Evolutionary conservation across 371 early-diverging fungal genomes (phyloP), one percentile per base, ranked within the genome.

Genomic region (Coemansia sp.): DNA sequence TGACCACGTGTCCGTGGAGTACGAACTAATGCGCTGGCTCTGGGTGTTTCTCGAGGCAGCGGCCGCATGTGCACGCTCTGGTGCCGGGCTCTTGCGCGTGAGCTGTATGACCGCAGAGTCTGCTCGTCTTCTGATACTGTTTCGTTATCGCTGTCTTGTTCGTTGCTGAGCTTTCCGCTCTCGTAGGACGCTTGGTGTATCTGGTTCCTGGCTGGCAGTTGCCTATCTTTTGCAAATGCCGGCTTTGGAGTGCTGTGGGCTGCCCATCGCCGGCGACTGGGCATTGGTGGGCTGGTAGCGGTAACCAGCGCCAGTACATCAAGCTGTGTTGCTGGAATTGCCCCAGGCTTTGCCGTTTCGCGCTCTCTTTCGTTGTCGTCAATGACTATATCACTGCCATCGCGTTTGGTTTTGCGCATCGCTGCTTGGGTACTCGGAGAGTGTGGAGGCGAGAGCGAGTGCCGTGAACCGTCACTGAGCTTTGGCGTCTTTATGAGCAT

Each of bases 281-380:
- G 77, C 73, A 77, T 72, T 2, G 77, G 77, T 40, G 77, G 77
- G 60, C 77, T 77, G 31, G 77, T 77, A 5, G 77, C 77, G 7
- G 77, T 77, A 18, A 77, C 77, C 13, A 77, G 64, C 24, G 77
- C 77, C 39, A 77, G 40, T 1, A 77, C 77, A 7, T 77, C 77
- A 3, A 77, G 66, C 61, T 77, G 77, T 8, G 73, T 72, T 2
- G 77, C 73, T 4, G 73, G 77, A n/a, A 68, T 68, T 5, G 72
- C 71, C 7, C 58, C n/a, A 1, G 61, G 59, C 26, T 56, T 63
- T 18, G 18, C 10, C 52, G 18, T 50, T 3, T 18, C 18, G 18
- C 18, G 34, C n/a, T 5, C 16, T 39, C 16, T 40, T 11, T 34
- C 34, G 5, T 8, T 21, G 50, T n/a, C n/a, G 21, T 48, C 50